Conservation (phyloP, 2,329 filamentous ascomycete species). For the Alternaria alternata region DNA sequence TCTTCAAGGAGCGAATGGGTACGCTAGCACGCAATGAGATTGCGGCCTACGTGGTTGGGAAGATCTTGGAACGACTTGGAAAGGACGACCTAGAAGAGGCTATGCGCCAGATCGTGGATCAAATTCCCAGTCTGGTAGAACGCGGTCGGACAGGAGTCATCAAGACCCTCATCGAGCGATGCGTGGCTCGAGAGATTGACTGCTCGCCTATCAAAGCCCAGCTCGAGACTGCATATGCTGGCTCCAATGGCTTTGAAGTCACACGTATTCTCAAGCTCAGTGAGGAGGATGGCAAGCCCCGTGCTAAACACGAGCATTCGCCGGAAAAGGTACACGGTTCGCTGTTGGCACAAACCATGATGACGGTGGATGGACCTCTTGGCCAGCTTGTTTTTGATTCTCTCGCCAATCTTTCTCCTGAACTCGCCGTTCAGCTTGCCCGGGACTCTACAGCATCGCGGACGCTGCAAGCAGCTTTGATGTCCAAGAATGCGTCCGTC, state of each 20-base stretch:
- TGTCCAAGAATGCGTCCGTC: conserved; percentile 60
- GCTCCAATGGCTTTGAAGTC: conserved; percentile 60
- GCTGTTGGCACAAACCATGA: conserved; percentile 80
- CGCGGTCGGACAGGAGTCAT: conserved; percentile 81
- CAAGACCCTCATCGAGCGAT: conserved; percentile 83
- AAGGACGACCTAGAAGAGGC: conserved; percentile 84
- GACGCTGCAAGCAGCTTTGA: conserved; percentile 70
- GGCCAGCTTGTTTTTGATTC: conserved; percentile 74
- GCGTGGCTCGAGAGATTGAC: conserved; percentile 70
- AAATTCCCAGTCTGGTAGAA: conserved; percentile 75
- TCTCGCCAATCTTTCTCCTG: conserved; percentile 60
- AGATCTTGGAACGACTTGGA: conserved; percentile 81
- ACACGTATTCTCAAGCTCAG: conserved; percentile 68
- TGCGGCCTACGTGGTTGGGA: conserved; percentile 85
- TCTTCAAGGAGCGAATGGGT: conserved; percentile 81
- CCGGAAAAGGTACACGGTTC: conserved; percentile 78
- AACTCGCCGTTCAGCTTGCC: conserved; percentile 67
- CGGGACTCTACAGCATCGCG: conserved; percentile 66
- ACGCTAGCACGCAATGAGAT: conserved; percentile 88
- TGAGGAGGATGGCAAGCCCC: conserved; percentile 51
- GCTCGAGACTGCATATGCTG: conserved; percentile 66
- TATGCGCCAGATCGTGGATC: conserved; percentile 74
- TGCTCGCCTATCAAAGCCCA: conserved; percentile 63
- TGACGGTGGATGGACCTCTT: conserved; percentile 74
- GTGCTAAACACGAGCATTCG: conserved; percentile 40